Conservation (phyloP, 352 stramenopile genomes). For the Pythium biforme region DNA sequence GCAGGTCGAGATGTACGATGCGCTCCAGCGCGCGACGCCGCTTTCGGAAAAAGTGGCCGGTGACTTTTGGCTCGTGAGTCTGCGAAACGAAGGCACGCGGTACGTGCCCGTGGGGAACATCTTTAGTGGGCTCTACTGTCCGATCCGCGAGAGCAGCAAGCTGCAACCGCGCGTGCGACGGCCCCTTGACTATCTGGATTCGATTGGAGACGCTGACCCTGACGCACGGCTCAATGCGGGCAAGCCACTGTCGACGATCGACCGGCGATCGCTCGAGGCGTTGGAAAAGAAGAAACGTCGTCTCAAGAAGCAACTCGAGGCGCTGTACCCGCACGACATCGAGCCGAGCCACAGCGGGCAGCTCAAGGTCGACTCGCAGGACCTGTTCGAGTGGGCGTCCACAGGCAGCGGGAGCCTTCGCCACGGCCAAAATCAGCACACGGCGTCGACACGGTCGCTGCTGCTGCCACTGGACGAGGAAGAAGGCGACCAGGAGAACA, state of each 20-base stretch:
- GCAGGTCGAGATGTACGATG: constrained; percentile 88
- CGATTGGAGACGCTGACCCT: constrained; percentile 10
- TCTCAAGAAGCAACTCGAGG: constrained; percentile 65
- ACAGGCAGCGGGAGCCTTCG: constrained; percentile 7
- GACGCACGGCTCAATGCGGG: background rate
- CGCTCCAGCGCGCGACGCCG: constrained; percentile 85
- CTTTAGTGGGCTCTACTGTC: constrained; percentile 91
- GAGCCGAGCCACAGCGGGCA: constrained; percentile 45
- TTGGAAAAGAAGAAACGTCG: constrained; percentile 62
- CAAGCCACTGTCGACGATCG: constrained; percentile 40
- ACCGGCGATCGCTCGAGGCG: constrained; percentile 51
- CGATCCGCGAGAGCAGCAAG: constrained; percentile 69
- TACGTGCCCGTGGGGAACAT: constrained; percentile 91
- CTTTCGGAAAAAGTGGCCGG: constrained; percentile 83
- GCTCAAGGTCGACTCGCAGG: constrained; percentile 49
- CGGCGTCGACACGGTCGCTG: constrained; percentile 15
- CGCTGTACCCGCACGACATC: constrained; percentile 64
- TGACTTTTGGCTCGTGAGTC: constrained; percentile 90
- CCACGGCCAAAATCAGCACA: constrained; percentile 1
- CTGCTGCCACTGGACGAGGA: constrained; percentile 19
- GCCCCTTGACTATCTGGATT: constrained; percentile 51
- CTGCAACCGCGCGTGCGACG: constrained; percentile 53
- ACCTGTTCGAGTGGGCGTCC: constrained; percentile 73
- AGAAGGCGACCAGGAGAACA: constrained; percentile 15
- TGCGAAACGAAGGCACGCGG: constrained; percentile 83